These are phyloP conservation scores for Datisca glomerata DNA, from an alignment of 306 rosid genomes.

Conservation along the genomic window DNA sequence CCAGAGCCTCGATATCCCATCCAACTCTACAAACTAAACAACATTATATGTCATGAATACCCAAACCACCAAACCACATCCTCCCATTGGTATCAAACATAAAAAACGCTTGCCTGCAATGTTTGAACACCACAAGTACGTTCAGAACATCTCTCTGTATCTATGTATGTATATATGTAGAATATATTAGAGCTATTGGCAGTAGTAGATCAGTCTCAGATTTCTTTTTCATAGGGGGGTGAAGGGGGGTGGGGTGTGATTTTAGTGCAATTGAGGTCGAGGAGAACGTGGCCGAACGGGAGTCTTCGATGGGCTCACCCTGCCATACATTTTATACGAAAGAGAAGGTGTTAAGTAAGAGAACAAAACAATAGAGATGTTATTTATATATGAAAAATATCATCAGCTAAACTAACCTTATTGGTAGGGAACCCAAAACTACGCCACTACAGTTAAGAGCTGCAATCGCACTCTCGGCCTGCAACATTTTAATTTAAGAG, in stretches of 20 bases:
- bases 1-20: not conserved
- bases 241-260: too few relatives aligned
- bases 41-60: not conserved
- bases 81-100: not conserved
- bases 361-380: not conserved
- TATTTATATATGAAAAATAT: not conserved
- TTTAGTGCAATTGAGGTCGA: constrained; percentile 13
- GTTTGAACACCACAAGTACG: not conserved
- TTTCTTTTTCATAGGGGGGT: too few relatives aligned
- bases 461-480: constrained; percentile 60
- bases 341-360: not conserved
- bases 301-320: constrained; percentile 19
- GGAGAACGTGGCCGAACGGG: constrained; percentile 18
- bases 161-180: not conserved
- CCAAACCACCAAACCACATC: not conserved
- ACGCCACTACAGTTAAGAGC: constrained; percentile 91
- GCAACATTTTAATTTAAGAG: too few relatives aligned
- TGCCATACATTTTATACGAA: constrained; percentile 4
- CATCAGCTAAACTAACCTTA: constrained; percentile 45
- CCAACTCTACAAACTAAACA: constrained; percentile 3
- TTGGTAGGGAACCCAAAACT: constrained; percentile 81
- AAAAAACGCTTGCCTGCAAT: not conserved
- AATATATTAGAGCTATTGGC: too few relatives aligned
- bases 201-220: too few relatives aligned
- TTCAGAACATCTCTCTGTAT: not conserved